These are phyloP conservation scores for Capsicum pubescens DNA, from an alignment of 257 asterid genomes.

Conservation along the genomic window DNA sequence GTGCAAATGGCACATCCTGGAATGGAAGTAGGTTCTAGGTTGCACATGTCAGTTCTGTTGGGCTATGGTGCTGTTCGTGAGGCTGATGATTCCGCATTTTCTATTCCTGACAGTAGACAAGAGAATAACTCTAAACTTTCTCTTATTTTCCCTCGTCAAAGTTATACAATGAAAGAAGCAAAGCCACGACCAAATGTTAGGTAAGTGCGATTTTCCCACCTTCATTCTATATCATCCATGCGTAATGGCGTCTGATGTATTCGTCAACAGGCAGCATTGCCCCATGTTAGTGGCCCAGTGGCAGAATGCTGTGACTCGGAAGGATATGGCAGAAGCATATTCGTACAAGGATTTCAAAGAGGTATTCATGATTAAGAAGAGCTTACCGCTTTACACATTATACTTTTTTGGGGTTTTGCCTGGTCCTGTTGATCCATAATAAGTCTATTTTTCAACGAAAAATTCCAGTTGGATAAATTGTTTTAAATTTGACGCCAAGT, in stretches of 20 bases:
- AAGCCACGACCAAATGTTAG: conserved; percentile 66
- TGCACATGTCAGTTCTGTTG: conserved; percentile 74
- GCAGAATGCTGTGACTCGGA: conserved; percentile 90
- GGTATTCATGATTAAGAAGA: conserved; percentile 43
- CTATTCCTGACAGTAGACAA: conserved; percentile 37
- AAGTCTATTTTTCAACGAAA: not conserved
- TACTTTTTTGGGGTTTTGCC: conserved; percentile 1
- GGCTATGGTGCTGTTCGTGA: conserved; percentile 69
- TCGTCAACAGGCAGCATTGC: conserved; percentile 55
- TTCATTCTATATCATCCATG: not conserved
- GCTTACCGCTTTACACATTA: not conserved
- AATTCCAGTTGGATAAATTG: not conserved
- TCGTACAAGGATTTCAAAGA: conserved; percentile 62
- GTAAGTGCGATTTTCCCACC: conserved; percentile 39
- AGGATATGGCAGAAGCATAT: conserved; percentile 68
- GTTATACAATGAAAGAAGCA: conserved; percentile 75
- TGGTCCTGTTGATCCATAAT: not conserved
- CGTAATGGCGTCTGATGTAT: conserved; percentile 17
- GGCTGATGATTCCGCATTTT: conserved; percentile 45
- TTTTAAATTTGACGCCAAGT: not conserved
- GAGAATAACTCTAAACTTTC: conserved; percentile 50
- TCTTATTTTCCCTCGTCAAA: conserved; percentile 66
- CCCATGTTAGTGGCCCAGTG: conserved; percentile 89
- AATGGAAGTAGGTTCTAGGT: conserved; percentile 57
- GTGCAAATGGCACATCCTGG: conserved; percentile 48